Percentiles rank a stretch among this genome's conserved stretches.
These are phyloP conservation scores for Torrubiellomyces zombiae DNA, from an alignment of 2,329 filamentous ascomycete species.

Conservation along the genomic window DNA sequence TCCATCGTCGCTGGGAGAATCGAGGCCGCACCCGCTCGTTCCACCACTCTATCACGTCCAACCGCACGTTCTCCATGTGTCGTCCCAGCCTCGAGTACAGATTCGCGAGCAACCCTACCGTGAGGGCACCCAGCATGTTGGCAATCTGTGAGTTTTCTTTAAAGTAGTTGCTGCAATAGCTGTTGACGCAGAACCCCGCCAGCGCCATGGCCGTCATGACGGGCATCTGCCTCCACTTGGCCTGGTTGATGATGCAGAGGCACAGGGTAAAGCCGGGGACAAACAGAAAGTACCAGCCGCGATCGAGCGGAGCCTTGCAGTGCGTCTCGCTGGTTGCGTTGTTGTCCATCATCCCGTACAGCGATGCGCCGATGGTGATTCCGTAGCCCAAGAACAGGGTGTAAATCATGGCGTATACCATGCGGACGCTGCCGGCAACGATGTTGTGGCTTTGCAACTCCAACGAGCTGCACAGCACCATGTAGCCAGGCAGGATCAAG, in stretches of 20 bases:
- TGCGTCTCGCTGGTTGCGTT: slow-evolving; percentile 29
- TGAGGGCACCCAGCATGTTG: slow-evolving; percentile 61
- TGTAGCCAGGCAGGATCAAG: slow-evolving; percentile 51
- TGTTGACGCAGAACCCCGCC: slow-evolving; percentile 60
- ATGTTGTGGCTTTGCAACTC: slow-evolving; percentile 57
- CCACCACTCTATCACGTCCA: slow-evolving; percentile 33
- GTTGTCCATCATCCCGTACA: slow-evolving; percentile 47
- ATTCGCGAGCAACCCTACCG: slow-evolving; percentile 63
- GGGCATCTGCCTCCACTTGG: slow-evolving; percentile 62
- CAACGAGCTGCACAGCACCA: slow-evolving; percentile 30
- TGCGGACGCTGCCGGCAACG: slow-evolving; percentile 54
- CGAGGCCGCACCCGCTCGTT: slow-evolving; percentile 24
- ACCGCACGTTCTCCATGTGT: slow-evolving; percentile 35
- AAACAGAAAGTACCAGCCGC: slow-evolving; percentile 46
- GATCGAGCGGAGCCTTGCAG: slow-evolving; percentile 27
- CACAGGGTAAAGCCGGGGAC: slow-evolving; percentile 60
- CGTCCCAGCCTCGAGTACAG: slow-evolving; percentile 55
- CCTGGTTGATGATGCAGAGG: slow-evolving; percentile 65
- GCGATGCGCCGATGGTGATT: slow-evolving; percentile 50
- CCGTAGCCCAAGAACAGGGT: slow-evolving; percentile 59
- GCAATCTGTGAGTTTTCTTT: slow-evolving; percentile 55
- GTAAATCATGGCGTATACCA: slow-evolving; percentile 63
- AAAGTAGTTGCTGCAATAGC: slow-evolving; percentile 52
- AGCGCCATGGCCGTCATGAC: slow-evolving; percentile 61
- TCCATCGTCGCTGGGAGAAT: slow-evolving; percentile 14